Conservation (phyloP, 805 yeast species). For the Saturnispora dispora region DNA sequence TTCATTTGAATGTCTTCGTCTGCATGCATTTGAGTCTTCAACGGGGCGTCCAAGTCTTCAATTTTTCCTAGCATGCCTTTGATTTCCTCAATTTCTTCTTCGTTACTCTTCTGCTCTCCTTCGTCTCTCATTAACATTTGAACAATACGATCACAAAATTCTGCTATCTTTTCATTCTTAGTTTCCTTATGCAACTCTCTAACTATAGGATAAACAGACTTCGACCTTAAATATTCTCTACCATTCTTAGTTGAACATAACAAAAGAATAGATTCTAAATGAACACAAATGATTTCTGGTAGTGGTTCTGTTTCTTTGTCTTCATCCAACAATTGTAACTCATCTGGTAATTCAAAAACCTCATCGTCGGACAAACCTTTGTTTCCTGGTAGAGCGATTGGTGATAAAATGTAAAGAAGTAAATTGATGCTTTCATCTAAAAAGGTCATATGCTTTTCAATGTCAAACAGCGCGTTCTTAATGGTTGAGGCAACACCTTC, state of each 20-base stretch:
- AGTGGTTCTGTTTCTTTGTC: constrained; percentile 74
- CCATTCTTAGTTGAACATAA: constrained; percentile 66
- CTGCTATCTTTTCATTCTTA: constrained; percentile 38
- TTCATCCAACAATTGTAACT: constrained; percentile 66
- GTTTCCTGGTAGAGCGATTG: constrained; percentile 58
- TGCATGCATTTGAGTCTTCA: constrained; percentile 4
- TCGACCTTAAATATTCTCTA: constrained; percentile 71
- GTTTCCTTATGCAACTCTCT: constrained; percentile 72
- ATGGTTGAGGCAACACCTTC: constrained; percentile 91
- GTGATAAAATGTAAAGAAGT: constrained; percentile 72
- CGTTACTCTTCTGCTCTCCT: constrained; percentile 40
- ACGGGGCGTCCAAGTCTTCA: constrained; percentile 9
- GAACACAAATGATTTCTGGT: constrained; percentile 53
- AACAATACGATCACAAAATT: constrained; percentile 74
- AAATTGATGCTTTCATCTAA: constrained; percentile 59
- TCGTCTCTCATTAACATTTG: constrained; percentile 93
- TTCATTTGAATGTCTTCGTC: constrained; percentile 7
- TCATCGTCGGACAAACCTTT: constrained; percentile 69
- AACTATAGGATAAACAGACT: constrained; percentile 75
- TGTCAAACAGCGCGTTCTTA: constrained; percentile 80
- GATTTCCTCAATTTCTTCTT: constrained; percentile 35
- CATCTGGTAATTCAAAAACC: constrained; percentile 79
- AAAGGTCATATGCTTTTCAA: constrained; percentile 53
- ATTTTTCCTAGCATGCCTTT: constrained; percentile 39
- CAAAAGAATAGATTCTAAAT: constrained; percentile 70